These are phyloP conservation scores for Posidonia oceanica DNA, from an alignment of 116 monocot genomes.

Conservation along the genomic window DNA sequence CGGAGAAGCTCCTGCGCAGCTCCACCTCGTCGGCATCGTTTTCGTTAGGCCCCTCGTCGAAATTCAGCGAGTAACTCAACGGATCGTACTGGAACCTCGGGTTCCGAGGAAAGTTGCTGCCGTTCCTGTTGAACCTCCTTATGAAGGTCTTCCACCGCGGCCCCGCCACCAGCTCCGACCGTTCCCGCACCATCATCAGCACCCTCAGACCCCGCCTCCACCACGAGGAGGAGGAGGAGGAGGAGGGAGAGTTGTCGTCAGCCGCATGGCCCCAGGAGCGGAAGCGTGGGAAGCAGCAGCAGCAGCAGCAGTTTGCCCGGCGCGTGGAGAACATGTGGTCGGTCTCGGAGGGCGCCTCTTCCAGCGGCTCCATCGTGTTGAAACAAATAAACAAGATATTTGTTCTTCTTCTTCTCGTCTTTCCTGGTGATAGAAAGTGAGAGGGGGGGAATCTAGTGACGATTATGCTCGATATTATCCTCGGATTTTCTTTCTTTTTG, in stretches of 20 bases:
- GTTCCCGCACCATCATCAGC: constrained; percentile 40
- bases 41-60: constrained; percentile 46
- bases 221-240: constrained; percentile 7
- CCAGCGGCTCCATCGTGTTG: too few relatives aligned
- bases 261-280: neutral
- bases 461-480: too few relatives aligned
- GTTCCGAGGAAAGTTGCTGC: neutral
- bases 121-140: constrained; percentile 46
- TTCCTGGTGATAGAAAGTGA: too few relatives aligned
- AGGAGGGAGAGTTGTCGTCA: neutral
- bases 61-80: constrained; percentile 83
- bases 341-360: neutral
- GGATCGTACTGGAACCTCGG: constrained; percentile 70
- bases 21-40: constrained; percentile 22
- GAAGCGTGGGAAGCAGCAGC: constrained; percentile 1
- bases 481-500: too few relatives aligned
- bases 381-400: too few relatives aligned
- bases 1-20: constrained; percentile 41
- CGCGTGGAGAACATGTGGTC: neutral
- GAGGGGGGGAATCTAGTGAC: too few relatives aligned
- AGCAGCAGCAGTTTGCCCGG: neutral
- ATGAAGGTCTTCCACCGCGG: constrained; percentile 93
- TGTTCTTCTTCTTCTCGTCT: too few relatives aligned
- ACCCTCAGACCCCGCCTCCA: constrained; percentile 16
- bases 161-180: constrained; percentile 80